phyloP scores from a whole-genome alignment of 106 monocot species.

The Platanthera zijinensis region DNA sequence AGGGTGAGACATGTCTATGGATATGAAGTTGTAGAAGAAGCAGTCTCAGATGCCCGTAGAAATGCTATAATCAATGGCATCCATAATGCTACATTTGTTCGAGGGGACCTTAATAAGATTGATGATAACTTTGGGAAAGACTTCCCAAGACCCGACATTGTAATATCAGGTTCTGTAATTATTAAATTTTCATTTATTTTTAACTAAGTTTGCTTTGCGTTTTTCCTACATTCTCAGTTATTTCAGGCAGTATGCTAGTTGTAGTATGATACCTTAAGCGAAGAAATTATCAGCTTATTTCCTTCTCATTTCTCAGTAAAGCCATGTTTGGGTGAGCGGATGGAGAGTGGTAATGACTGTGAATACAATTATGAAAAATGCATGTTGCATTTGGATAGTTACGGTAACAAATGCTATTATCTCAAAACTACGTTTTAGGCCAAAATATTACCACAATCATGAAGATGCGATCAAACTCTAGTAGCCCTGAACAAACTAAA shows the following conservation, averaged over 20 bases:
- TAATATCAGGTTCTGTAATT: slow-evolving; percentile 65
- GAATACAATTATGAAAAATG: too few relatives aligned
- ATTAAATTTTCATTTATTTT: background rate
- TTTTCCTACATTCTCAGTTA: background rate
- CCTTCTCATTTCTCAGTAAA: background rate
- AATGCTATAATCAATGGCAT: slow-evolving; percentile 88
- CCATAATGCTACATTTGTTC: slow-evolving; percentile 85
- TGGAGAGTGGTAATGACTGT: too few relatives aligned
- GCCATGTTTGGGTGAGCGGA: background rate
- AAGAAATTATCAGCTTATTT: background rate
- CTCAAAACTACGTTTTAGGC: too few relatives aligned
- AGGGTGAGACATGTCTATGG: slow-evolving; percentile 91
- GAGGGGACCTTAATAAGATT: slow-evolving; percentile 97
- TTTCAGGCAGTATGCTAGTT: background rate
- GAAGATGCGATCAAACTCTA: too few relatives aligned
- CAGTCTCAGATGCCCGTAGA: slow-evolving; percentile 70
- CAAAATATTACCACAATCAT: too few relatives aligned
- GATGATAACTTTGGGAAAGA: slow-evolving; percentile 71
- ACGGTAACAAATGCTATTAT: too few relatives aligned
- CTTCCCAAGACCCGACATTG: slow-evolving; percentile 85
- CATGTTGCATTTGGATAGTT: too few relatives aligned
- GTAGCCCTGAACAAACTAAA: too few relatives aligned
- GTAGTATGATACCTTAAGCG: background rate
- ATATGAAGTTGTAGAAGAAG: slow-evolving; percentile 83
- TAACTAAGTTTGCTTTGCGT: background rate